Evolutionary conservation across 306 rosid genomes (phyloP), one percentile per base, ranked within the genome.

Genomic region (Trichosanthes truncata): DNA sequence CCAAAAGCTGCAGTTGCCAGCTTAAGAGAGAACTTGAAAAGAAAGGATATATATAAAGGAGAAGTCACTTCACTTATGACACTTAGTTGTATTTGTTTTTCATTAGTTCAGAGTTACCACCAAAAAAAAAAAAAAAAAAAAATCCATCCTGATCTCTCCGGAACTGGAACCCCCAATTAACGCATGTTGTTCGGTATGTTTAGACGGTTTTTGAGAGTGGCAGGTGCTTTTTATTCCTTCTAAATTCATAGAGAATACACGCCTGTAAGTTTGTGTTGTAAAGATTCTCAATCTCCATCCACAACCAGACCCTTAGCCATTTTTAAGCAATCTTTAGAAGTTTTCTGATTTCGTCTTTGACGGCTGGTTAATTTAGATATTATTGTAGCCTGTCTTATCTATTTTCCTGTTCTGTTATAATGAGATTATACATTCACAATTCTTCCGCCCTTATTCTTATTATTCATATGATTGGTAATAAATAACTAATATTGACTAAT

Each of bases 1-100:
- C 80, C 89, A 78, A 33, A 93, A 87, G 84, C 98, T 93, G 36
- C 89, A 93, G 78, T 80, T 93, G 80, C 98, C 98, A 36, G 98
- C 96, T 71, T 94, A 85, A 92, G 33, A 29, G 33, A 29, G 79
- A 74, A 33, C 62, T 52, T n/a, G 26, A 11, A 74, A 45, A 26
- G 25, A 31, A 41, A 6, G 3, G 20, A 21, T 43, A 45, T 41
- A 71, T 69, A 17, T 29, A 18, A 31, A 74, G 46, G 78, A 74
- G 56, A 25, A 71, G 51, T 43, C 9, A 41, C 75, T 68, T 68
- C 75, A 68, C 33, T 68, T 21, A 68, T 40, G 49, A 38, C 26
- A 36, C 12, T 49, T 26, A 29, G 78, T 53, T 51, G 48, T 74
- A 74, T 74, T 74, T 74, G 78, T n/a, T 52, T 74, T 69, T 60